Base-by-base conservation (phyloP, 2,329 filamentous ascomycete genomes). In the Madurella mycetomatis region DNA sequence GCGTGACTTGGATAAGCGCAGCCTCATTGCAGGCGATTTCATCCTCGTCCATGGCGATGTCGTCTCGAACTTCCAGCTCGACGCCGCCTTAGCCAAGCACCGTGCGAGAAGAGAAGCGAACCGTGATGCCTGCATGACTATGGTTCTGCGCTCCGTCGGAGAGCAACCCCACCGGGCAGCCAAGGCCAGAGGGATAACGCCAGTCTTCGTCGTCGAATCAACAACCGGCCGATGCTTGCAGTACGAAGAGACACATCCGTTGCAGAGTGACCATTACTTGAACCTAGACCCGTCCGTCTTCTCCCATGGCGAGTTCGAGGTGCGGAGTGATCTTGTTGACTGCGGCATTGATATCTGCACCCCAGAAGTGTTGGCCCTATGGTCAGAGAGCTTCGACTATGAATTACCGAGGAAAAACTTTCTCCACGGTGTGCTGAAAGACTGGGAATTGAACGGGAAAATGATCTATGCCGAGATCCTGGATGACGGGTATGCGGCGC, bases 291-390 rank as follows among this genome's bases (percentile, higher is more conserved):
- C 88, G 2, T 85, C 90, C 39, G 76, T 96, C n/a, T 75, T 96
- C 16, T 83, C 86, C 49, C 79, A 83, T 47, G 73, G 74, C 43
- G 89, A 95, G 68, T 81, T 96, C 48, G 90, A 95, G 63, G 78
- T 96, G 17, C 84, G 92, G 40, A 83, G 87, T 60, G 92, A 99
- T 71, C 75, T 99, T 55, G 88, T 97, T 58, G 94, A 99, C 70
- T 92, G 90, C 63, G 88, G 90, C 49, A 94, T 99, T 65, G 94
- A 99, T 68, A 97, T 99, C 60, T 97, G 92, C 72, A 97, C 94
- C 1, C 92, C 92, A 0, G 94, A 97, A 67, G 92, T 96, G 9
- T 80, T 97, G 42, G 92, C 92, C 8, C 75, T 97, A 54, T 99
- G 94, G 90, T 94, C 91, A 9, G 94, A 99, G 72, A 96, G 92